These are phyloP conservation scores for Trichosporon sp. DNA, from an alignment of 1,284 basidiomycete genomes.

Conservation along the genomic window DNA sequence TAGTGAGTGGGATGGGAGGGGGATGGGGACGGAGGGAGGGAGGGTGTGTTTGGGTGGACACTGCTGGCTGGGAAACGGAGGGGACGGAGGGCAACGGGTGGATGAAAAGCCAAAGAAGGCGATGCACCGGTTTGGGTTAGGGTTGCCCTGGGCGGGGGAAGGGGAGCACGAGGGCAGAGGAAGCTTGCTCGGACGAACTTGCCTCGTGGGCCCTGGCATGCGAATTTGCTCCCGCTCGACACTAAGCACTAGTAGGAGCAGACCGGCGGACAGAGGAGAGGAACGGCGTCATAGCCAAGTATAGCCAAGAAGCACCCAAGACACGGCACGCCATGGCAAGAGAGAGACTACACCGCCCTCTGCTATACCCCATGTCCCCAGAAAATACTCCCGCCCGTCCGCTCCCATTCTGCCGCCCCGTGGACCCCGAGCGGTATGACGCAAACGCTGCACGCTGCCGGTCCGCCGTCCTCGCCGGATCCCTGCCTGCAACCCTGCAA, in stretches of 20 bases:
- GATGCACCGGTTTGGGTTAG: constrained; percentile 2
- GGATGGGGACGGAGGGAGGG: constrained; percentile 6
- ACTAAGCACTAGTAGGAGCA: too few species aligned
- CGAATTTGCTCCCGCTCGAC: not conserved
- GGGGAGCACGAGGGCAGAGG: too few species aligned
- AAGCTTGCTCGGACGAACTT: too few species aligned
- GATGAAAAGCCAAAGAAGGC: constrained; percentile 1
- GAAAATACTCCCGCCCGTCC: too few species aligned
- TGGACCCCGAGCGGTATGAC: not conserved
- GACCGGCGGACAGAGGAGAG: too few species aligned
- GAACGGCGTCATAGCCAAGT: not conserved
- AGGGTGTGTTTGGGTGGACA: not conserved
- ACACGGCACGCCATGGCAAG: too few species aligned
- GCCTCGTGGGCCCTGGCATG: not conserved
- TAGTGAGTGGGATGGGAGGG: not conserved
- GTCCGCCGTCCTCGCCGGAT: too few species aligned
- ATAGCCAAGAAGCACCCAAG: not conserved
- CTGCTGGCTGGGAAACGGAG: not conserved
- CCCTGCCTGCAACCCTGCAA: too few species aligned
- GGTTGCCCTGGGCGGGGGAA: not conserved
- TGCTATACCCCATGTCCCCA: not conserved
- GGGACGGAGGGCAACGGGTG: constrained; percentile 2
- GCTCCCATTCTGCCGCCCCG: not conserved
- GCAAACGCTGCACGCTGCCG: not conserved
- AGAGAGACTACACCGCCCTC: too few species aligned